Base-by-base conservation (phyloP, 2,329 filamentous ascomycete species). In the Microdochium trichocladiopsis region DNA sequence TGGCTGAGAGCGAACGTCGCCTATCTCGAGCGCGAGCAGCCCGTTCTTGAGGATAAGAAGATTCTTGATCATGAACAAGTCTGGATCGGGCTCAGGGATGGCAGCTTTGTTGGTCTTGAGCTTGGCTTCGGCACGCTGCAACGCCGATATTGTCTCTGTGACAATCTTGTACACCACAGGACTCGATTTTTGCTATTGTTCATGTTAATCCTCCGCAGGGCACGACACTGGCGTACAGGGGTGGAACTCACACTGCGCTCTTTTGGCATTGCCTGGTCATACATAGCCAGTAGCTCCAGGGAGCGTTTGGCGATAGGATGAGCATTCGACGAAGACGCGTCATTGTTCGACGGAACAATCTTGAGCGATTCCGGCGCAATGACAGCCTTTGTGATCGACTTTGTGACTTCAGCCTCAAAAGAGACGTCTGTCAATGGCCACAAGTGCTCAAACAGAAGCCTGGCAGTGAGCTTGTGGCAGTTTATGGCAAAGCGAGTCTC, bases 41-140 rank as follows among this genome's bases (percentile, higher is more conserved):
- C 96, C 90, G 65, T 96, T 95, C 69, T 97, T 97, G 50, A 99
- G 81, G 49, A 96, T 86, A 49, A 99, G 86, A 2, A 99, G 79
- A 66, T 99, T 96, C 61, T 93, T 94, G 61, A 99, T 86, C 63
- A 96, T 85, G 70, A 99, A 99, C 4, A 99, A 79, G 59, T 96
- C 88, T 0, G 88, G 82, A 65, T 97, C 91, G 6, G 86, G 78
- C 2, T 81, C 78, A 1, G 65, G 65, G 47, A 62, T 65, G 22
- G 79, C 75, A 52, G 69, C 63, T 57, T 75, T 78, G 56, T 82
- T 83, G 33, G 79, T 79, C 52, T 83, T 80, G 59, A 95, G 86
- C 55, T 82, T 81, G 5, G 78, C 73, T 58, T 91, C 88, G 25
- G 90, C 93, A 50, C 84, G 80, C 57, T 91, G 82, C 18, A 99